These are phyloP conservation scores for Irpex sp. DNA, from an alignment of 1,284 basidiomycete genomes.

Conservation along the genomic window DNA sequence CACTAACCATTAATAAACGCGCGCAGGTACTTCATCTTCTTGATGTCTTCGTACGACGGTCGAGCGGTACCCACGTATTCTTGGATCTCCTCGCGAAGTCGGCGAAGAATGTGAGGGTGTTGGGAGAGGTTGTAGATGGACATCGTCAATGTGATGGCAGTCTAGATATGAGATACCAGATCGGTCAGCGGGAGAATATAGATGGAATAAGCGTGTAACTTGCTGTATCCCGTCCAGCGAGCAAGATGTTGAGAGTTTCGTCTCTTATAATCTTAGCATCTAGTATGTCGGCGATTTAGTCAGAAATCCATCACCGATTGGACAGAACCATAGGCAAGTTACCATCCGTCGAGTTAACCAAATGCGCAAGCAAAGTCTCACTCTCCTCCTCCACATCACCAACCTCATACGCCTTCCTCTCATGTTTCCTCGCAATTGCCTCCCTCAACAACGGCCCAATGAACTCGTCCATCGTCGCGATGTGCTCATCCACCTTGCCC, in stretches of 20 bases:
- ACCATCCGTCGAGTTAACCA: conserved; percentile 63
- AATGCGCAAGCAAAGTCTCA: conserved; percentile 61
- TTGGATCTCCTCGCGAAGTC: conserved; percentile 21
- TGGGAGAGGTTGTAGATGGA: conserved; percentile 27
- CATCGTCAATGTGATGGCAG: conserved; percentile 29
- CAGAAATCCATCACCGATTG: neutral
- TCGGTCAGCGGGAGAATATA: too few species aligned
- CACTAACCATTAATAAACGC: conserved; percentile 30
- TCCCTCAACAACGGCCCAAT: conserved; percentile 57
- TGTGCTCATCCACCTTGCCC: conserved; percentile 50
- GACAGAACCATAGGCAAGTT: neutral
- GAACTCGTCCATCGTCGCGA: conserved; percentile 52
- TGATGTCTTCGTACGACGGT: conserved; percentile 26
- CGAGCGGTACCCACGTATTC: conserved; percentile 19
- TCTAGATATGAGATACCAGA: conserved; percentile 16
- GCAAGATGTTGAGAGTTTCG: conserved; percentile 68
- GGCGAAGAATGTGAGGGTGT: conserved; percentile 27
- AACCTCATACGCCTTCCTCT: conserved; percentile 25
- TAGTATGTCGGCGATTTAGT: conserved; percentile 19
- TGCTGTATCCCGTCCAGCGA: conserved; percentile 71
- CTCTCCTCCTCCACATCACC: conserved; percentile 32
- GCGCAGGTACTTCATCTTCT: conserved; percentile 27
- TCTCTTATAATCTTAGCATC: conserved; percentile 60
- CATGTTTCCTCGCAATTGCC: conserved; percentile 36
- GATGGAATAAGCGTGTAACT: conserved; percentile 16